These are phyloP conservation scores for Xylaria sp. DNA, from an alignment of 2,329 filamentous ascomycete species.

Conservation along the genomic window DNA sequence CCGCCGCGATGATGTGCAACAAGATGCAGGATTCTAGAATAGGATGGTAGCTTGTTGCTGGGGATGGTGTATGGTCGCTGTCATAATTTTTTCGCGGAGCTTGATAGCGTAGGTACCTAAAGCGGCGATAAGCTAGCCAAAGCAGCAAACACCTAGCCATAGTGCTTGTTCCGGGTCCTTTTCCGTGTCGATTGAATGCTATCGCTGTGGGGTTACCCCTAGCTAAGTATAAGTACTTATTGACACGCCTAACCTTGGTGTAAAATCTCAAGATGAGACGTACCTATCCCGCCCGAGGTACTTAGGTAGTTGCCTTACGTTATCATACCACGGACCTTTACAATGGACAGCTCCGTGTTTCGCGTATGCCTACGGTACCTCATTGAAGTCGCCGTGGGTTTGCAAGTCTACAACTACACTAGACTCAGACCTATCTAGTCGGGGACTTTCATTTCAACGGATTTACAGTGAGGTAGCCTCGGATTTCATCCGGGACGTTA, in stretches of 20 bases:
- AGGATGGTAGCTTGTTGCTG: slow-evolving; percentile 19
- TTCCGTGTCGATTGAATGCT: neutral
- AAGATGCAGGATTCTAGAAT: slow-evolving; percentile 12
- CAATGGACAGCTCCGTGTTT: neutral
- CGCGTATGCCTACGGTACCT: neutral
- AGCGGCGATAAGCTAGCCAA: slow-evolving; percentile 28
- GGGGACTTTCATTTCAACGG: neutral
- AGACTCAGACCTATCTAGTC: neutral
- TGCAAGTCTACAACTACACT: neutral
- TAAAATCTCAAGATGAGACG: too few relatives aligned
- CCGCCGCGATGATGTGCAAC: slow-evolving; percentile 5
- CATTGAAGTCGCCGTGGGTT: neutral
- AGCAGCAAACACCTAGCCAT: neutral
- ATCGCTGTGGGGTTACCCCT: slow-evolving; percentile 6
- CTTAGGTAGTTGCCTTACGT: too few relatives aligned
- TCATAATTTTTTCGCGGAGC: slow-evolving; percentile 37
- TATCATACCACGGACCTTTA: too few relatives aligned
- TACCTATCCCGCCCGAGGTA: neutral
- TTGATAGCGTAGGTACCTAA: slow-evolving; percentile 27
- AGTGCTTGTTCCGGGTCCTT: slow-evolving; percentile 8
- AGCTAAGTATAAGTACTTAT: neutral
- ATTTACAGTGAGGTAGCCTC: neutral
- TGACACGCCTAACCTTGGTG: too few relatives aligned
- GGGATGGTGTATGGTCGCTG: slow-evolving; percentile 1
- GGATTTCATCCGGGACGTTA: neutral